A percentile compares a stretch with the other conserved stretches of the same genome.
Conservation (phyloP, 768 basidiomycete genomes). For the Lactarius sp. region DNA sequence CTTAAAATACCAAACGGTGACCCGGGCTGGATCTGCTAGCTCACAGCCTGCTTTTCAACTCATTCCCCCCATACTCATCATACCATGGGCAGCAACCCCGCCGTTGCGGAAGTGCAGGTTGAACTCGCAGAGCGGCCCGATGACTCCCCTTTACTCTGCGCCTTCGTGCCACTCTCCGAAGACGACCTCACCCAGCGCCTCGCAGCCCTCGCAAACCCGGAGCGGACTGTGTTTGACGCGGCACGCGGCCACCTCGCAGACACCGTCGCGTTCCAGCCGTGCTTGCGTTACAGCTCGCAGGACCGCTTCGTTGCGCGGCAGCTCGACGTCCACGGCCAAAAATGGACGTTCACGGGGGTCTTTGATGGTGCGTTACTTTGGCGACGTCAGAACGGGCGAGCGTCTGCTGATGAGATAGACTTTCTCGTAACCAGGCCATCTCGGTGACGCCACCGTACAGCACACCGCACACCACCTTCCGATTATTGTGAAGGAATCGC, state of each 20-base stretch:
- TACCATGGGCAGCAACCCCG: constrained; percentile 9
- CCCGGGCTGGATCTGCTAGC: not conserved
- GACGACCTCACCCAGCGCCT: constrained; percentile 18
- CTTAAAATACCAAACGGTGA: not conserved
- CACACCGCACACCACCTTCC: constrained; percentile 41
- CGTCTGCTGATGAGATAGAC: not conserved
- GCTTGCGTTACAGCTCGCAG: constrained; percentile 36
- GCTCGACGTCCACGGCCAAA: constrained; percentile 37
- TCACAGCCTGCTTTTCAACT: not conserved
- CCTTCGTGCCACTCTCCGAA: constrained; percentile 22
- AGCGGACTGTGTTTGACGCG: constrained; percentile 21
- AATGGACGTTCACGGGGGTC: constrained; percentile 43
- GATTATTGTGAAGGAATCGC: constrained; percentile 35
- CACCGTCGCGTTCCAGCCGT: constrained; percentile 43
- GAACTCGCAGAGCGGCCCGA: constrained; percentile 22
- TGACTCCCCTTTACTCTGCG: constrained; percentile 19
- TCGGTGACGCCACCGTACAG: constrained; percentile 45
- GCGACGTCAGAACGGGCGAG: not conserved
- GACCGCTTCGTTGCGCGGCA: constrained; percentile 40
- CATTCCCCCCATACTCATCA: not conserved
- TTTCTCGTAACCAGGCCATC: constrained; percentile 35
- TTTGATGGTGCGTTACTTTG: constrained; percentile 39
- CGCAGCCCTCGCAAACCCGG: constrained; percentile 16
- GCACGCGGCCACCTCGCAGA: constrained; percentile 33
- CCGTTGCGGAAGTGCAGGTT: constrained; percentile 16